These are phyloP conservation scores for Rhizomucor pusillus DNA, from an alignment of 371 early-diverging fungal genomes.

Conservation along the genomic window DNA sequence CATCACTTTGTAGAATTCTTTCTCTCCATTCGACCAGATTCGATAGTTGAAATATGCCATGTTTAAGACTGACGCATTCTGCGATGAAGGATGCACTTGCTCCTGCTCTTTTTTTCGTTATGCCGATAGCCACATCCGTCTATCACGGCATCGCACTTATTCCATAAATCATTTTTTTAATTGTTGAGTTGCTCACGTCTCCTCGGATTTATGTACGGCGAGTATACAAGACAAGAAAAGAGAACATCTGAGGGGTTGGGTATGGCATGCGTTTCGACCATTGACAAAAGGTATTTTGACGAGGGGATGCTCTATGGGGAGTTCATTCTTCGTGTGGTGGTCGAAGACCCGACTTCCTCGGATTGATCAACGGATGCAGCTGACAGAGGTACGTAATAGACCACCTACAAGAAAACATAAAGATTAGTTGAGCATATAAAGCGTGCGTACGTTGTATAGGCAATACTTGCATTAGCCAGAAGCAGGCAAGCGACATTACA, in stretches of 20 bases:
- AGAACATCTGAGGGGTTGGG: background rate
- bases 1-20: too few relatives aligned
- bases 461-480: slow-evolving; percentile 57
- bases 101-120: too few relatives aligned
- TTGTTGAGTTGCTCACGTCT: background rate
- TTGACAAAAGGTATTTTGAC: background rate
- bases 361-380: slow-evolving; percentile 67
- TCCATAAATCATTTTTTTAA: too few relatives aligned
- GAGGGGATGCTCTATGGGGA: background rate
- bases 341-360: slow-evolving; percentile 64
- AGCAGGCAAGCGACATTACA: slow-evolving; percentile 66
- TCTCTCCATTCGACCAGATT: too few relatives aligned
- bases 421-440: background rate
- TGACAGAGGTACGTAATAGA: slow-evolving; percentile 75
- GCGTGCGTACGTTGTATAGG: background rate
- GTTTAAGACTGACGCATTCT: too few relatives aligned
- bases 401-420: slow-evolving; percentile 53
- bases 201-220: background rate
- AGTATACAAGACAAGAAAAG: background rate
- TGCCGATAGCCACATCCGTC: too few relatives aligned
- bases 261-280: background rate
- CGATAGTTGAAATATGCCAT: too few relatives aligned
- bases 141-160: too few relatives aligned
- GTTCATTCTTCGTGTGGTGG: slow-evolving; percentile 24
- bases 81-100: too few relatives aligned